Conservation (phyloP, 2,329 filamentous ascomycete species). For the Aspergillus unguis region DNA sequence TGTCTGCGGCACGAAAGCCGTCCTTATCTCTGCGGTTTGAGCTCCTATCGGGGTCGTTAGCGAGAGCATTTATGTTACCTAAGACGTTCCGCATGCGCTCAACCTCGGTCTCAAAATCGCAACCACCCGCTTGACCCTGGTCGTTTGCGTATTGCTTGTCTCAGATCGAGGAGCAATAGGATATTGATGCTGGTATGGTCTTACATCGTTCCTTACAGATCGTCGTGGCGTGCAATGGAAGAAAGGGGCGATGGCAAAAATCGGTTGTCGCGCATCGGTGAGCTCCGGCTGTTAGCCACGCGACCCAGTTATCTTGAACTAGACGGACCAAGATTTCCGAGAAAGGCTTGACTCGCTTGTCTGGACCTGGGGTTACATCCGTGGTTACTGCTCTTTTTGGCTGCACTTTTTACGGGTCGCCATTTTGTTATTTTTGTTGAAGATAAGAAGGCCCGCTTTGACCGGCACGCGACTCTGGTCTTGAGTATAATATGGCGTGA, state of each 20-base stretch:
- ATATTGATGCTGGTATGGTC: background rate
- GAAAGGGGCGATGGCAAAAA: constrained; percentile 1
- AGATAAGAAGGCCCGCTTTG: constrained; percentile 72
- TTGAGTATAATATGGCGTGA: constrained; percentile 28
- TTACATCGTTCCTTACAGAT: too few relatives aligned
- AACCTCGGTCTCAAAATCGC: constrained; percentile 9
- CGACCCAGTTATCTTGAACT: constrained; percentile 9
- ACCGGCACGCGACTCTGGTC: constrained; percentile 53
- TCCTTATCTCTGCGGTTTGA: constrained; percentile 17
- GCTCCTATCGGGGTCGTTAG: constrained; percentile 3
- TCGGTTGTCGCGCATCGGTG: constrained; percentile 4
- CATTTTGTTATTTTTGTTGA: constrained; percentile 13
- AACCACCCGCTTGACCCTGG: background rate
- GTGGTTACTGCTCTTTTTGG: constrained; percentile 15
- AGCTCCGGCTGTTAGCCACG: constrained; percentile 12
- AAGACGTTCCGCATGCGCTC: constrained; percentile 19
- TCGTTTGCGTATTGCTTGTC: background rate
- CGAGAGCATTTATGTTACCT: constrained; percentile 21
- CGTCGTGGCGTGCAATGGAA: background rate
- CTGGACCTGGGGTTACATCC: constrained; percentile 30
- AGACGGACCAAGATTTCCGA: constrained; percentile 15
- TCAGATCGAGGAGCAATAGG: background rate
- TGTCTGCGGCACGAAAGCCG: constrained; percentile 11
- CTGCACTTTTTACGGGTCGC: constrained; percentile 14
- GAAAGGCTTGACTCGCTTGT: constrained; percentile 22